Evolutionary conservation across 306 rosid genomes (phyloP).

Genomic region (Sindora glabra): DNA sequence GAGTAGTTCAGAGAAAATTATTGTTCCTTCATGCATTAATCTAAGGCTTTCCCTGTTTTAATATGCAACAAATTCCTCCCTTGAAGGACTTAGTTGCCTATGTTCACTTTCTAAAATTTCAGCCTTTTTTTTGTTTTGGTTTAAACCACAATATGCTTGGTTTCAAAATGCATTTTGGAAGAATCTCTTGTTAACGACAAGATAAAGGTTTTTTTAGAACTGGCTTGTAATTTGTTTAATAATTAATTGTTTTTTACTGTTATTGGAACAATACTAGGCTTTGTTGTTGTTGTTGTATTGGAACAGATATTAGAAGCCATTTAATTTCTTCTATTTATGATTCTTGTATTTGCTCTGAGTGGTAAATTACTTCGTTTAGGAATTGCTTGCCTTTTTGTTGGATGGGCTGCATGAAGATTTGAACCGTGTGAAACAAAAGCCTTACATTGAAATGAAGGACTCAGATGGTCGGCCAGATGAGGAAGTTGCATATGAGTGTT

Average conservation of each 20-base stretch:
- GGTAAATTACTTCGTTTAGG: slow-evolving; percentile 38
- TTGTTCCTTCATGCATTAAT: neutral
- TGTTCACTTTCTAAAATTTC: neutral
- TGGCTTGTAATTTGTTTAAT: no score
- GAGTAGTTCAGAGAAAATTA: neutral
- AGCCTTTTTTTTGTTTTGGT: neutral
- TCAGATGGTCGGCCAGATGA: slow-evolving; percentile 81
- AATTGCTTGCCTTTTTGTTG: slow-evolving; percentile 94
- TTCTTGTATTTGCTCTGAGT: slow-evolving; percentile 16
- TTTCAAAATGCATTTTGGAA: neutral
- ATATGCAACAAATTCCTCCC: neutral
- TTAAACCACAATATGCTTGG: neutral
- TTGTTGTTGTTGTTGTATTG: neutral
- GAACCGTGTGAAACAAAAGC: slow-evolving; percentile 96
- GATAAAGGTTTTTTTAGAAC: neutral
- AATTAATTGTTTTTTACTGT: no score
- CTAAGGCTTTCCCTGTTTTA: neutral
- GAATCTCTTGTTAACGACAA: neutral
- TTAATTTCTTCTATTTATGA: neutral
- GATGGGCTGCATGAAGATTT: slow-evolving; percentile 99
- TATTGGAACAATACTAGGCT: no score
- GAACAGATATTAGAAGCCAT: slow-evolving; percentile 6
- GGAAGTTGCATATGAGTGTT: slow-evolving; percentile 91
- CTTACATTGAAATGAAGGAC: slow-evolving; percentile 96
- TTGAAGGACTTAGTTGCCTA: neutral